Percentiles rank a stretch among this genome's conserved stretches.
These are phyloP conservation scores for Fusarium duplospermum DNA, from an alignment of 2,329 filamentous ascomycete genomes.

Conservation along the genomic window DNA sequence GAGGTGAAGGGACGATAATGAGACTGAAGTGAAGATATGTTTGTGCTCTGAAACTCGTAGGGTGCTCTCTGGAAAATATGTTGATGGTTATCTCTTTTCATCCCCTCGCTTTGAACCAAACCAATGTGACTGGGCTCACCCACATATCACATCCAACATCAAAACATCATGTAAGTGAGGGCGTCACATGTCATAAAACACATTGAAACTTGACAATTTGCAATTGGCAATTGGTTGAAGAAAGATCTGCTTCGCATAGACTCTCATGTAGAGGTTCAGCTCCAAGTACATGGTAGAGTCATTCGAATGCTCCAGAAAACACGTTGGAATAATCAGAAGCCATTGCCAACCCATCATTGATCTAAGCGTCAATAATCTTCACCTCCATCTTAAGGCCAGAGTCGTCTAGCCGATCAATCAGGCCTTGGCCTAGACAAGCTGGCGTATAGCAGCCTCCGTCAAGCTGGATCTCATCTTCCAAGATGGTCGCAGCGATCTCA, in stretches of 20 bases:
- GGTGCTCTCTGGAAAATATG: not conserved
- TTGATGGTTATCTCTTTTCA: not conserved
- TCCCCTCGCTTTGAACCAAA: not conserved
- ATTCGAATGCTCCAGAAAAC: not conserved
- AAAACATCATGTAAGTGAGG: not conserved
- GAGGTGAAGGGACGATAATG: not conserved
- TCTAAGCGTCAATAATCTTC: conserved; percentile 51
- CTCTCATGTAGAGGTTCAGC: not conserved
- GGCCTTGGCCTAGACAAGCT: conserved; percentile 75
- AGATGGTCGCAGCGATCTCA: conserved; percentile 73
- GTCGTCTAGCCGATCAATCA: conserved; percentile 70
- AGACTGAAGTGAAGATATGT: not conserved
- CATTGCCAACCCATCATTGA: not conserved
- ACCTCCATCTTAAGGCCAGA: conserved; percentile 73
- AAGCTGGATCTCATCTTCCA: conserved; percentile 71
- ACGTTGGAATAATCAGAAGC: not conserved
- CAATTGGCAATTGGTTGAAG: not conserved
- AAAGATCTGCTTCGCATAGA: not conserved
- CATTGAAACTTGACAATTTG: not conserved
- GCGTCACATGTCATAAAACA: not conserved
- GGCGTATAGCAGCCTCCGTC: conserved; percentile 78
- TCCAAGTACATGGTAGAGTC: not conserved
- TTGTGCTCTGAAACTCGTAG: not conserved
- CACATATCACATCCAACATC: not conserved
- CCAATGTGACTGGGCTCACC: not conserved